Percentiles rank a stretch among this genome's conserved stretches.
Evolutionary conservation across 768 basidiomycete genomes (phyloP).

Genomic region (Xanthoconium purpureum): DNA sequence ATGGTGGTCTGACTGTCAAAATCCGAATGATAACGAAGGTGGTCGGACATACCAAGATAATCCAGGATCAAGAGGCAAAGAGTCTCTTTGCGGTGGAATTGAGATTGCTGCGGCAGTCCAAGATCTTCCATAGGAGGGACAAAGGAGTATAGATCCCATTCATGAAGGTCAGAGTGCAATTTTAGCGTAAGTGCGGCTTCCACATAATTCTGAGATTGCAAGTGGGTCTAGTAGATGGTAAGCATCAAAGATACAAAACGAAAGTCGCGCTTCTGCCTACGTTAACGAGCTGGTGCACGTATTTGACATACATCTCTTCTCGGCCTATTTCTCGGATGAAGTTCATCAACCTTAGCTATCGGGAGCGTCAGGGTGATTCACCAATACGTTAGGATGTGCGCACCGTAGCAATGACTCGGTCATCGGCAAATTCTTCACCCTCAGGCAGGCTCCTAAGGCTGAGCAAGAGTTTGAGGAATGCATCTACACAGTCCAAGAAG

Average conservation of each 20-base stretch:
- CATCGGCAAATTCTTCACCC: slow-evolving; percentile 91
- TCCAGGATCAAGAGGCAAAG: slow-evolving; percentile 90
- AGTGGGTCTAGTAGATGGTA: slow-evolving; percentile 60
- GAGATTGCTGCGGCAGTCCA: slow-evolving; percentile 85
- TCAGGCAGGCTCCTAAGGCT: slow-evolving; percentile 87
- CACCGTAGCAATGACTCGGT: slow-evolving; percentile 89
- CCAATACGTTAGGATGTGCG: slow-evolving; percentile 10
- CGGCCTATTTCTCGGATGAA: slow-evolving; percentile 90
- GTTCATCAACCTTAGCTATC: slow-evolving; percentile 83
- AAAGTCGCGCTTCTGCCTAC: slow-evolving; percentile 40
- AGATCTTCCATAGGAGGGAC: slow-evolving; percentile 88
- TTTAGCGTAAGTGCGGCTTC: slow-evolving; percentile 94
- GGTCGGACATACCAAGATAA: slow-evolving; percentile 64
- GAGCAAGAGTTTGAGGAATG: slow-evolving; percentile 87
- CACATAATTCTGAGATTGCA: slow-evolving; percentile 85
- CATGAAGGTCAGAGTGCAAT: slow-evolving; percentile 88
- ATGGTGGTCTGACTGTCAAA: slow-evolving; percentile 2
- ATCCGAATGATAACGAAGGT: not conserved
- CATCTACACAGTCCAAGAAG: slow-evolving; percentile 88
- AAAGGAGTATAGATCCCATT: slow-evolving; percentile 82
- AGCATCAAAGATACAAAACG: slow-evolving; percentile 1
- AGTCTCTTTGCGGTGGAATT: slow-evolving; percentile 93
- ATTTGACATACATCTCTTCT: slow-evolving; percentile 94
- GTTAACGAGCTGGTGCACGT: slow-evolving; percentile 91
- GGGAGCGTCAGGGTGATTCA: slow-evolving; percentile 8